Evolutionary conservation across 2,329 filamentous ascomycete genomes (phyloP), one percentile per base, ranked within the genome.

Genomic region (Cytospora chrysosperma): DNA sequence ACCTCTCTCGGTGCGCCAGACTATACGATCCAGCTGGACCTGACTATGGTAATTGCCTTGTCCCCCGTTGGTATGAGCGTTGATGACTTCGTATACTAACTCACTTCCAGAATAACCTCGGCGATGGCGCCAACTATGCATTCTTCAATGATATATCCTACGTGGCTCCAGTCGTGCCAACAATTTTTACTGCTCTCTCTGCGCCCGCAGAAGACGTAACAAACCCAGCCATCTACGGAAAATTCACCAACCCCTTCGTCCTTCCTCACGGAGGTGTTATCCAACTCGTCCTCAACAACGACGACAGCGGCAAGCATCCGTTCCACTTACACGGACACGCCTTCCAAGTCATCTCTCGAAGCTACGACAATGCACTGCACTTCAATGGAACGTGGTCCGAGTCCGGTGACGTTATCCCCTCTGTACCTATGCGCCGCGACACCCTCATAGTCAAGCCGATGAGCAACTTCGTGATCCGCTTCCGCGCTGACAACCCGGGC

Each of bases 121-220:
- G 80, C 26, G 82, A 93, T 64, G 90, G 90, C 1, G 84, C 84
- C 30, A 83, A 85, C 74, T 91, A 91, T 58, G 88, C 86, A 65
- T 88, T 88, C 75, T 85, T 91, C 77, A 93, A 94, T 79, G 88
- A 91, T 74, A 85, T 92, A 67, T 92, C 90, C 32, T 96, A 93
- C 73, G 83, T 84, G 4, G 62, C 77, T 0, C 91, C 90, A 56
- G 91, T 91, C 72, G 92, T 96, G 0, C 93, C 92, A 0, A 87
- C 89, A 0, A 80, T 96, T 0, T 96, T 93, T 79, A 92, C 89
- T 0, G 91, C 83, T 1, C 79, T 96, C 4, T 86, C 85, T 0
- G 76, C 86, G 1, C 43, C 43, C 13, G n/a, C 43, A 5, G 86
- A 85, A 19, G 76, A 90, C 57, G 76, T 81, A 21, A 84, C 86